These are phyloP conservation scores for Margaritispora aquatica DNA, from an alignment of 495 filamentous ascomycete genomes.

Conservation along the genomic window DNA sequence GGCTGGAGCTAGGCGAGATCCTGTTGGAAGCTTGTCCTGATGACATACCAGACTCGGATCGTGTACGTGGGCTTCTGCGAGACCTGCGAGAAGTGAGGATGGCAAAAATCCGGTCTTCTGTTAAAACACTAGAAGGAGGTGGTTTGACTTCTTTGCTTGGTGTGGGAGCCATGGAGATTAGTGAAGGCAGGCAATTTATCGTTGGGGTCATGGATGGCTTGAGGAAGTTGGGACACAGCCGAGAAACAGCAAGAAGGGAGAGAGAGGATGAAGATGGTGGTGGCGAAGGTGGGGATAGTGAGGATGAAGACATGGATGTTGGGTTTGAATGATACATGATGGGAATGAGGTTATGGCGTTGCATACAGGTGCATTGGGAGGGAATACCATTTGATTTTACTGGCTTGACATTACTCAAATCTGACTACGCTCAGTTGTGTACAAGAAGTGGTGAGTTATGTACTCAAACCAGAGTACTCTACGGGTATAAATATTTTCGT, in stretches of 20 bases:
- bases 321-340: not conserved
- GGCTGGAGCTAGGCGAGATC: conserved; percentile 82
- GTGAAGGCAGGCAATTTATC: conserved; percentile 81
- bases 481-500: no score
- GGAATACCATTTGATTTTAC: not conserved
- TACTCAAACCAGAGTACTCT: no score
- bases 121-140: conserved; percentile 63
- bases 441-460: no score
- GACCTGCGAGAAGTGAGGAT: conserved; percentile 83
- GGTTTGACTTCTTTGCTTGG: conserved; percentile 73
- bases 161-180: conserved; percentile 85
- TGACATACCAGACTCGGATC: conserved; percentile 71
- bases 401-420: no score
- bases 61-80: conserved; percentile 67
- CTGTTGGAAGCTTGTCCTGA: conserved; percentile 79
- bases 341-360: not conserved
- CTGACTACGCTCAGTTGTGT: no score
- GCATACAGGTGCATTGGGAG: not conserved
- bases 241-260: conserved; percentile 49
- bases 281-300: conserved; percentile 36
- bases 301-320: conserved; percentile 38
- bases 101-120: conserved; percentile 77
- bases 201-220: conserved; percentile 81
- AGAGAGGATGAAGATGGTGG: conserved; percentile 44
- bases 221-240: conserved; percentile 55